phyloP scores from a whole-genome alignment of 2,329 filamentous ascomycete species.

The Aspergillus hortae region DNA sequence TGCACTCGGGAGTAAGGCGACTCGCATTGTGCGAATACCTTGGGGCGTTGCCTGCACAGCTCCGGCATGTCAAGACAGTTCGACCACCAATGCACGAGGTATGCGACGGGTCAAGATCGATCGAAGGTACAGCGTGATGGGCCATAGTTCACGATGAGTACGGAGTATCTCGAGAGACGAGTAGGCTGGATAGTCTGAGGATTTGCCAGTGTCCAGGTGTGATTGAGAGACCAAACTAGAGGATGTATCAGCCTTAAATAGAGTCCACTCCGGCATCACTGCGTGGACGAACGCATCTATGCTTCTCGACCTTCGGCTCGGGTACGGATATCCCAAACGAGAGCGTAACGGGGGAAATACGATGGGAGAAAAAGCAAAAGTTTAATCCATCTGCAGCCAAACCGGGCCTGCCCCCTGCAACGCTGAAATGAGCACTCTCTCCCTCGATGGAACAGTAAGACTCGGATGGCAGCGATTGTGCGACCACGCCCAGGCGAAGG shows the following conservation, averaged over 20 bases:
- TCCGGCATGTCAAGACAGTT: constrained; percentile 32
- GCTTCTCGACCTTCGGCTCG: constrained; percentile 3
- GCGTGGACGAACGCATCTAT: neutral
- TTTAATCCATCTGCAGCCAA: constrained; percentile 8
- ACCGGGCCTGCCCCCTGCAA: constrained; percentile 18
- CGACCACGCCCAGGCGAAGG: constrained; percentile 14
- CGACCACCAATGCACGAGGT: constrained; percentile 32
- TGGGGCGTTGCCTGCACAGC: constrained; percentile 36
- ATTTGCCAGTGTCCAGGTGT: no score
- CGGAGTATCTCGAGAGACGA: neutral
- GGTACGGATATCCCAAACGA: neutral
- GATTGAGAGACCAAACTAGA: no score
- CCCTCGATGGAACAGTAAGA: constrained; percentile 9
- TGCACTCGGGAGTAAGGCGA: neutral
- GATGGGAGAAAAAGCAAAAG: constrained; percentile 4
- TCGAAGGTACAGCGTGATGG: constrained; percentile 10
- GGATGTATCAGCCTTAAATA: no score
- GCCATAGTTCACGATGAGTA: constrained; percentile 17
- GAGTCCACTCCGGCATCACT: neutral
- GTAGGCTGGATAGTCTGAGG: neutral
- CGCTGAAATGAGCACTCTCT: constrained; percentile 9
- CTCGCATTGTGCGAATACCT: constrained; percentile 19
- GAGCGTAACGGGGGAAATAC: neutral
- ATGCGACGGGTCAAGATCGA: constrained; percentile 29
- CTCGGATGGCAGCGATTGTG: constrained; percentile 12